Evolutionary conservation across 306 rosid genomes (phyloP), one percentile per base, ranked within the genome.

Genomic region (Lagenaria siceraria): DNA sequence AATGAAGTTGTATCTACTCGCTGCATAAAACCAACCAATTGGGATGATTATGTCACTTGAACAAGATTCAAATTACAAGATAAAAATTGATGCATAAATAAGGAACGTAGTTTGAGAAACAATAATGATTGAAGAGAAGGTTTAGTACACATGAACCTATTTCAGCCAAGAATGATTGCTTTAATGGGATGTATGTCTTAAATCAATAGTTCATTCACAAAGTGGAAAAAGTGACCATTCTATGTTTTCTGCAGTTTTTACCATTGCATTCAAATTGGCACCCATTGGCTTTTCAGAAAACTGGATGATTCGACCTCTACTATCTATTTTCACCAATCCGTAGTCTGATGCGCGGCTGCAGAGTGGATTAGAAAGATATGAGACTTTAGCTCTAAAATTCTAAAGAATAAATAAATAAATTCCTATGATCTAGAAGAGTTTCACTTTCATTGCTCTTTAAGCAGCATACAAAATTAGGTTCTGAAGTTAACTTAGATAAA

Each of bases 261-360:
- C 98, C 98, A 94, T 91, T 81, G 87, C 85, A 83, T 84, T 88
- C 78, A 91, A 84, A 79, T 85, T 86, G 75, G 80, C 83, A 59
- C 87, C 90, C 83, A 76, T 87, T n/a, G 98, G 97, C 83, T 94
- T 94, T 21, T 94, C 98, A 13, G 87, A 56, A 80, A 94, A 94
- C 17, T 94, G 88, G 81, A 76, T 62, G 64, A 94, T 56, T 49
- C 83, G 86, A 52, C 90, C 97, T 87, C 89, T 85, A 78, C 89
- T 65, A 80, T 89, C 97, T 3, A 91, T 79, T 82, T 91, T 90
- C 85, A 91, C 90, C 86, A 94, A 85, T 66, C 98, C 98, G 60
- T 81, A 94, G 72, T 91, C 97, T 1, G 96, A 82, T 78, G 97
- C 98, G 1, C 94, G 98, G 81, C 98, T 91, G 89, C 73, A 86